Evolutionary conservation across 2,329 filamentous ascomycete genomes (phyloP).

Genomic region (Talaromyces sp.): DNA sequence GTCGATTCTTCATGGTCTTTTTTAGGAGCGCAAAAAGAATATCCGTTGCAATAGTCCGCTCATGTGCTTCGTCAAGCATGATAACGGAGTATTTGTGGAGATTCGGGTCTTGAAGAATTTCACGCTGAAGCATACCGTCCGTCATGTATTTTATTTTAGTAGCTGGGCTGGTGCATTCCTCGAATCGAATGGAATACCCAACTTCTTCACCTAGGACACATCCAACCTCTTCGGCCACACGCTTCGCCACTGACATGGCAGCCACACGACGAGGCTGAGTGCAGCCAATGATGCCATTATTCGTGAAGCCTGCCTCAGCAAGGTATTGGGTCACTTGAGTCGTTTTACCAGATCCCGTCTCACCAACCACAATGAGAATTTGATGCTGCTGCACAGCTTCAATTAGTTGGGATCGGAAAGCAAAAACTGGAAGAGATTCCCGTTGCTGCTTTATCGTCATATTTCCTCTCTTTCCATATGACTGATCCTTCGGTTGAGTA

Average conservation of each 20-base stretch:
- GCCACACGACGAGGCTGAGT: conserved; percentile 96
- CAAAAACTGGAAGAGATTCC: conserved; percentile 81
- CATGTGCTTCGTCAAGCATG: conserved; percentile 97
- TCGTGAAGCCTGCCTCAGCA: conserved; percentile 84
- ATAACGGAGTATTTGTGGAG: conserved; percentile 89
- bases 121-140: conserved; percentile 94
- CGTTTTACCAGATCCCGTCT: conserved; percentile 95
- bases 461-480: conserved; percentile 77
- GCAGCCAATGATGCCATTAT: conserved; percentile 85
- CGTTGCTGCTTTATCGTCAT: conserved; percentile 94
- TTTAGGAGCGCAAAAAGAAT: conserved; percentile 92
- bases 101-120: conserved; percentile 88
- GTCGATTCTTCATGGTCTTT: conserved; percentile 78
- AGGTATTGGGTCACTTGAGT: conserved; percentile 95
- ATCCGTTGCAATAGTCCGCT: conserved; percentile 92
- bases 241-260: conserved; percentile 95
- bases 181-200: conserved; percentile 95
- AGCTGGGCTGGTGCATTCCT: conserved; percentile 80
- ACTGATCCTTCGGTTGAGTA: conserved; percentile 71
- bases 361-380: conserved; percentile 90
- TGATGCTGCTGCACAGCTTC: conserved; percentile 84
- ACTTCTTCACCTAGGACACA: conserved; percentile 87
- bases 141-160: conserved; percentile 99
- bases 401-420: conserved; percentile 80
- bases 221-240: conserved; percentile 92